Conservation (phyloP, 257 asterid species). For the Rehmannia glutinosa region DNA sequence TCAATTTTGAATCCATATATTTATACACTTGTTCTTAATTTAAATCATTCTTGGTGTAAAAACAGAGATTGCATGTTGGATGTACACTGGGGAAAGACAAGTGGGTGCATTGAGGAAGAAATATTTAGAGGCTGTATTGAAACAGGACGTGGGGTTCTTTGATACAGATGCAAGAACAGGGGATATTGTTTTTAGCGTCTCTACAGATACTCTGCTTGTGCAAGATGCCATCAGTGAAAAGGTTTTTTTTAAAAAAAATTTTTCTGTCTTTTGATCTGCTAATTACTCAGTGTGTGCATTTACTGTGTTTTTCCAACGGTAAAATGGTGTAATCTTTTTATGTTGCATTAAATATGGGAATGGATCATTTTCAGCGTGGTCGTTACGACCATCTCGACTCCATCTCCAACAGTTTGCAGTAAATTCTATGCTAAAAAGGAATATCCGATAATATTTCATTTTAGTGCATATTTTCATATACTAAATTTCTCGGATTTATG, state of each 20-base stretch:
- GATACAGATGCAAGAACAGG: constrained; percentile 99
- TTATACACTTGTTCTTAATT: background rate
- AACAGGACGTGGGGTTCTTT: constrained; percentile 98
- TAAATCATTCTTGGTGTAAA: no score
- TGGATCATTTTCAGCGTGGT: background rate
- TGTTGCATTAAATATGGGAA: background rate
- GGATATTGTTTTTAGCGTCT: constrained; percentile 91
- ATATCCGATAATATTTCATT: no score
- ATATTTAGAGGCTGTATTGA: constrained; percentile 89
- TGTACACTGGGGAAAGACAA: constrained; percentile 96
- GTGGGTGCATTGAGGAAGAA: constrained; percentile 81
- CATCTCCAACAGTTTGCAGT: no score
- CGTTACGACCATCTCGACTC: no score
- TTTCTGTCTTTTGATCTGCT: constrained; percentile 1
- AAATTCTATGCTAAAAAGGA: no score
- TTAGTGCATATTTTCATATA: no score
- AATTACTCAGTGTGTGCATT: constrained; percentile 1
- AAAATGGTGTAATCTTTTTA: constrained; percentile 27
- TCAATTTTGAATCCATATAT: background rate
- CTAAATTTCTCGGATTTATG: no score
- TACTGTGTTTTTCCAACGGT: constrained; percentile 24
- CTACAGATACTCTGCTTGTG: constrained; percentile 95
- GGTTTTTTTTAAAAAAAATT: no score
- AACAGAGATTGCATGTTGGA: constrained; percentile 96
- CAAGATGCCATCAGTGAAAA: constrained; percentile 99